Evolutionary conservation across 1,284 basidiomycete species (phyloP).

Genomic region (Hypsizygus ulmarius): DNA sequence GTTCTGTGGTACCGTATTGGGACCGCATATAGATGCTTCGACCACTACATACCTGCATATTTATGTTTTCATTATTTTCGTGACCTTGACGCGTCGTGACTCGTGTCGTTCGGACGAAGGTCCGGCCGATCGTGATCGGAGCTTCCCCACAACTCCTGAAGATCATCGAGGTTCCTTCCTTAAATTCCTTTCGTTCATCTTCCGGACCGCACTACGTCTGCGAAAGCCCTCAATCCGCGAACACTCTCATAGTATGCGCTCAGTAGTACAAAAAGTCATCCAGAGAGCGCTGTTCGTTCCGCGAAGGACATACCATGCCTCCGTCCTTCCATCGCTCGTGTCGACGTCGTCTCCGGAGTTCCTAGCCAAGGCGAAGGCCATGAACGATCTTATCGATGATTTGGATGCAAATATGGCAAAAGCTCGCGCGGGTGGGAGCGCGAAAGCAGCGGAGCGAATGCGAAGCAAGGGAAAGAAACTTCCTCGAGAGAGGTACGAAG

Average conservation of each 20-base stretch:
- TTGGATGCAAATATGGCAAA: constrained; percentile 56
- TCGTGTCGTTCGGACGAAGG: constrained; percentile 15
- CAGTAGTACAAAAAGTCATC: constrained; percentile 23
- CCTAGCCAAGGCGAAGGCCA: constrained; percentile 56
- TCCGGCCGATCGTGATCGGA: constrained; percentile 36
- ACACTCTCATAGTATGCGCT: constrained; percentile 18
- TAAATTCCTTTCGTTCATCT: no score
- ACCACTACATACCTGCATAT: constrained; percentile 1
- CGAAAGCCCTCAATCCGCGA: no score
- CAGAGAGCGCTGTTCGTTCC: constrained; percentile 17
- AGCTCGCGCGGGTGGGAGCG: constrained; percentile 60
- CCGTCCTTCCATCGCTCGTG: constrained; percentile 68
- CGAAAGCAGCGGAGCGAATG: constrained; percentile 77
- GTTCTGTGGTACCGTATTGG: constrained; percentile 12
- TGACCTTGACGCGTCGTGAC: background rate
- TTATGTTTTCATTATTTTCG: constrained; percentile 5
- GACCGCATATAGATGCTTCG: background rate
- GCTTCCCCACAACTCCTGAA: constrained; percentile 15
- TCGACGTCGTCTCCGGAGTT: constrained; percentile 73
- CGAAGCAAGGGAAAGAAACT: constrained; percentile 79
- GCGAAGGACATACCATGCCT: constrained; percentile 54
- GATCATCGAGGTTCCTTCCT: no score
- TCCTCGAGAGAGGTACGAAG: constrained; percentile 77
- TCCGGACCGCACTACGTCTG: no score
- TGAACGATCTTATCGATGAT: constrained; percentile 67